A percentile compares a stretch with the other conserved stretches of the same genome.
Evolutionary conservation across 2,329 filamentous ascomycete genomes (phyloP).

Genomic region (Colletotrichum echinochloae): DNA sequence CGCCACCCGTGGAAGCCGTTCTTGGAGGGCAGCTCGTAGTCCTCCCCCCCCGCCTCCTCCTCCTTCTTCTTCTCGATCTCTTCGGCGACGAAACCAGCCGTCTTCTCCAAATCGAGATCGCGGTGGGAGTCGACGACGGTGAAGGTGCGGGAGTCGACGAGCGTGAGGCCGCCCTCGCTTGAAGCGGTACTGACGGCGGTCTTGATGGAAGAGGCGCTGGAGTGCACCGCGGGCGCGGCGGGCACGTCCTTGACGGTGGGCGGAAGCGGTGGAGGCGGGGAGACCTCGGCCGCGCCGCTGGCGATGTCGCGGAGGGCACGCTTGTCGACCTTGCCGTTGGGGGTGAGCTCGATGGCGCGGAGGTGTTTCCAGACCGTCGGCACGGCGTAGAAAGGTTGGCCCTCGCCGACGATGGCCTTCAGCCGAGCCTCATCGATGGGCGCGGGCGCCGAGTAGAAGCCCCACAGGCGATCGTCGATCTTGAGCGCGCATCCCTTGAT

Average conservation of each 20-base stretch:
- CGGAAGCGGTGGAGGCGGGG: not conserved
- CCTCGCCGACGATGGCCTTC: constrained; percentile 53
- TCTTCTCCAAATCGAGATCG: constrained; percentile 39
- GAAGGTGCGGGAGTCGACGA: constrained; percentile 31
- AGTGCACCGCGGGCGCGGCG: constrained; percentile 14
- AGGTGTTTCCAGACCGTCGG: constrained; percentile 60
- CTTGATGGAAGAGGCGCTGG: constrained; percentile 26
- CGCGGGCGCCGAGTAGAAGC: constrained; percentile 57
- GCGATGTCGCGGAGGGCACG: constrained; percentile 54
- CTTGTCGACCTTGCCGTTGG: constrained; percentile 70
- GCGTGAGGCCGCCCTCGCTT: constrained; percentile 31
- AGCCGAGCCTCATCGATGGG: constrained; percentile 53
- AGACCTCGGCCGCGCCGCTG: not conserved
- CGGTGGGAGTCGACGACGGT: constrained; percentile 11
- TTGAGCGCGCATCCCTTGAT: constrained; percentile 61
- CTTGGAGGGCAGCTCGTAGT: constrained; percentile 56
- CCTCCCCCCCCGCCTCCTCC: constrained; percentile 33
- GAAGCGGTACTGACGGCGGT: constrained; percentile 18
- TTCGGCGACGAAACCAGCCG: constrained; percentile 24
- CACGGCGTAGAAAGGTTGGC: constrained; percentile 67
- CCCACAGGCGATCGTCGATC: constrained; percentile 61
- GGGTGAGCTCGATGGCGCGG: constrained; percentile 60
- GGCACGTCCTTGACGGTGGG: constrained; percentile 13
- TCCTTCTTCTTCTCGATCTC: constrained; percentile 22
- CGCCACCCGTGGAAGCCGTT: constrained; percentile 54